Conservation (phyloP, 805 yeast genomes). For the Wickerhamiella australiensis region DNA sequence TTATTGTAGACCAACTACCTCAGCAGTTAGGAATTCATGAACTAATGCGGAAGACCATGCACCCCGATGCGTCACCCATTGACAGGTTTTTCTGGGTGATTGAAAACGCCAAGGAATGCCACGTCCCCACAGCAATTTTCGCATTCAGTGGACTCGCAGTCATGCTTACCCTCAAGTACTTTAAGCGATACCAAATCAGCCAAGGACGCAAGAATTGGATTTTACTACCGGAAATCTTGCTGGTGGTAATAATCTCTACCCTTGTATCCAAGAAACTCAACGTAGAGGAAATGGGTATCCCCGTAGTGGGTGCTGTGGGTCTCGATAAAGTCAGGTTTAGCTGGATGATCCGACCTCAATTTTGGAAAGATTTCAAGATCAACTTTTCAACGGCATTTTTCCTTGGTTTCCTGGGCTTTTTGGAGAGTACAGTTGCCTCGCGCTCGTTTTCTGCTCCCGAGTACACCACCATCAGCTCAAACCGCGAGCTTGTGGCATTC, state of each 20-base stretch:
- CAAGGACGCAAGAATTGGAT: conserved; percentile 34
- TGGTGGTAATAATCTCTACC: conserved; percentile 56
- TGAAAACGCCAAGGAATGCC: conserved; percentile 36
- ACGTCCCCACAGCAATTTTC: conserved; percentile 49
- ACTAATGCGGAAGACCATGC: conserved; percentile 30
- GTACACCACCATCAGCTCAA: conserved; percentile 54
- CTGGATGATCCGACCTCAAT: conserved; percentile 42
- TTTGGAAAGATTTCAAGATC: conserved; percentile 39
- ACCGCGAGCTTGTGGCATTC: conserved; percentile 81
- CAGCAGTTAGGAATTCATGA: conserved; percentile 57
- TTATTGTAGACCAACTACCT: conserved; percentile 64
- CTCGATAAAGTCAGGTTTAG: conserved; percentile 36
- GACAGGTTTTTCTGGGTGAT: conserved; percentile 52
- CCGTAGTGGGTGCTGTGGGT: conserved; percentile 57
- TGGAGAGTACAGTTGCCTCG: conserved; percentile 87
- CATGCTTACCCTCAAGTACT: conserved; percentile 34
- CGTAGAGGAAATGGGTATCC: conserved; percentile 37
- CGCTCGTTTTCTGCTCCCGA: conserved; percentile 70
- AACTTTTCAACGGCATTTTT: conserved; percentile 59
- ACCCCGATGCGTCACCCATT: conserved; percentile 52
- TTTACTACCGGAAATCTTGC: conserved; percentile 74
- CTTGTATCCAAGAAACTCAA: conserved; percentile 35
- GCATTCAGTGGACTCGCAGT: conserved; percentile 41
- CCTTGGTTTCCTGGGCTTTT: conserved; percentile 77
- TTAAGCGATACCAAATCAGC: conserved; percentile 31